Conservation (phyloP, 1,139 yeast genomes). For the Diutina neorugosa region DNA sequence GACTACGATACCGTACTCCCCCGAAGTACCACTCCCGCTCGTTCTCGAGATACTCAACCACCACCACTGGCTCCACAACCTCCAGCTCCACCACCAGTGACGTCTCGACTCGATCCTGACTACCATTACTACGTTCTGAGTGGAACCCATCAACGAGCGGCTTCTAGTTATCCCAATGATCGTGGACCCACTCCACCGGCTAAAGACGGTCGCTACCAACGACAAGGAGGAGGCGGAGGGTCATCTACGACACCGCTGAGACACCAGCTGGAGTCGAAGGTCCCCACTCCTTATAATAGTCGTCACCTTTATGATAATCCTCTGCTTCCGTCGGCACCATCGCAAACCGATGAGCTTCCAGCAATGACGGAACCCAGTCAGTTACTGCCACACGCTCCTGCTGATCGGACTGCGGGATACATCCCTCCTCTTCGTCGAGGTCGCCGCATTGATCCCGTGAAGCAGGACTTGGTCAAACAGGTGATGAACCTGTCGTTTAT, state of each 20-base stretch:
- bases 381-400: not conserved
- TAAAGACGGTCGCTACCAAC: not conserved
- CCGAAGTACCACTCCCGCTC: not conserved
- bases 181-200: not conserved
- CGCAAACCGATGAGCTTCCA: not conserved
- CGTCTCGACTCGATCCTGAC: not conserved
- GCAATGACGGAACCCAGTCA: conserved; percentile 1
- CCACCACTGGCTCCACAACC: not conserved
- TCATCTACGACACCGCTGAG: not conserved
- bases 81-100: conserved; percentile 1
- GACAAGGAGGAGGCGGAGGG: not conserved
- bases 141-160: not conserved
- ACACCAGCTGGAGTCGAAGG: not conserved
- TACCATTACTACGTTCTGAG: conserved; percentile 3
- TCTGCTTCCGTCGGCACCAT: not conserved
- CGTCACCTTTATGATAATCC: not conserved
- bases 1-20: conserved; percentile 1
- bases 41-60: not conserved
- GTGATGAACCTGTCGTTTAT: conserved; percentile 4
- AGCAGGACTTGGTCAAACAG: not conserved
- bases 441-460: not conserved
- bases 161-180: not conserved
- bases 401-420: not conserved
- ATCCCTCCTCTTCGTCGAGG: not conserved
- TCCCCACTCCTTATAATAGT: not conserved